Conservation (phyloP, 768 basidiomycete genomes). For the Tulasnella sp. region DNA sequence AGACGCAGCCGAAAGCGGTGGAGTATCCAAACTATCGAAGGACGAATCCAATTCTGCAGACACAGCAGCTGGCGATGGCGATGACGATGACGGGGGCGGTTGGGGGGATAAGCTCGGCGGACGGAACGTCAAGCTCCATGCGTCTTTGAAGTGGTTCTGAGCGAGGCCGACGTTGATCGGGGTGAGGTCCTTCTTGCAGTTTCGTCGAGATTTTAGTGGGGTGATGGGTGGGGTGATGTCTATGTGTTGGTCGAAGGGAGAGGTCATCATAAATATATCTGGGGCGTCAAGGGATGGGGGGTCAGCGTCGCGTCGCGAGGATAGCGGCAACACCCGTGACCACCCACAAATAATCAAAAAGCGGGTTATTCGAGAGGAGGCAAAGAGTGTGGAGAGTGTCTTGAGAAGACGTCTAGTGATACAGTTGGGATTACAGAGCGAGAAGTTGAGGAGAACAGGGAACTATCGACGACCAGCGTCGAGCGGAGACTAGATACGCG, state of each 20-base stretch:
- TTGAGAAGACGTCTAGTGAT: not conserved
- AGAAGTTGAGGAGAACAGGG: not conserved
- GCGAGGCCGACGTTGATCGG: not conserved
- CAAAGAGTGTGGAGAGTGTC: not conserved
- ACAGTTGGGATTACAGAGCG: not conserved
- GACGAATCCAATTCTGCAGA: not conserved
- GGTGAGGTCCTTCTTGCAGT: not conserved
- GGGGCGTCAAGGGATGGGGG: not conserved
- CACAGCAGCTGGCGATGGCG: not conserved
- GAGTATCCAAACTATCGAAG: not conserved
- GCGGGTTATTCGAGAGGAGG: not conserved
- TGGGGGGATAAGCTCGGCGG: not conserved
- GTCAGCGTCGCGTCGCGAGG: not conserved
- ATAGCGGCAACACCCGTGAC: no score
- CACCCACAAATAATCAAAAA: not conserved
- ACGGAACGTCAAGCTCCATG: not conserved
- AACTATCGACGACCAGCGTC: not conserved
- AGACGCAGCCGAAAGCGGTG: not conserved
- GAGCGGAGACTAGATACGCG: not conserved
- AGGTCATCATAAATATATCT: not conserved
- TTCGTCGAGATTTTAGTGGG: not conserved
- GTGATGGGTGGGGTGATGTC: constrained; percentile 2
- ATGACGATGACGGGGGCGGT: not conserved
- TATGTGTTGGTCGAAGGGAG: not conserved
- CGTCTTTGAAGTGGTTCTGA: constrained; percentile 5